These are phyloP conservation scores for Epithemia pelagica DNA, from an alignment of 108 stramenopile species.

Conservation along the genomic window DNA sequence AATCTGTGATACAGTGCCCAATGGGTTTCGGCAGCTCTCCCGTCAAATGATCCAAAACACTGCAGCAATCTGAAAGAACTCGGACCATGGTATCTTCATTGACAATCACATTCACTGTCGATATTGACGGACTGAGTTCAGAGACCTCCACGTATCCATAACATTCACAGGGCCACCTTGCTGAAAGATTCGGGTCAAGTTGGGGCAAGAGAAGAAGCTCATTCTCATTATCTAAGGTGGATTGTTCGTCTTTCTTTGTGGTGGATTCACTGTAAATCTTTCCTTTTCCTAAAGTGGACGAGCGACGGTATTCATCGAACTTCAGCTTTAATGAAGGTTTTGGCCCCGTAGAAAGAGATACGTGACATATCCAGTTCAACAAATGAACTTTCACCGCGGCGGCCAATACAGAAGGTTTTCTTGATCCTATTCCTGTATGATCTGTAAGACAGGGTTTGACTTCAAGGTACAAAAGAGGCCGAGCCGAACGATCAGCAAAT, in stretches of 20 bases:
- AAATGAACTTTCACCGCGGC: not conserved
- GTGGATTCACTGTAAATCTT: no score
- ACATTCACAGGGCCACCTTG: not conserved
- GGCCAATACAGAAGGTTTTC: not conserved
- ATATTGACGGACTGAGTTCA: not conserved
- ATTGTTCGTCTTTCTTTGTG: no score
- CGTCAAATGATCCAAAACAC: not conserved
- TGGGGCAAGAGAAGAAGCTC: not conserved
- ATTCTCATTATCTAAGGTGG: no score
- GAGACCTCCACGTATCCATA: not conserved
- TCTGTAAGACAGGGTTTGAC: not conserved
- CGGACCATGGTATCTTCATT: not conserved
- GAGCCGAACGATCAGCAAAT: not conserved
- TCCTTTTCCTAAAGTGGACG: no score
- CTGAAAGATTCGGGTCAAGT: not conserved
- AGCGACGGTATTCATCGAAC: no score
- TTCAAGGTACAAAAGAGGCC: not conserved
- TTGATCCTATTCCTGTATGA: not conserved
- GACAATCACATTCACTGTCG: not conserved
- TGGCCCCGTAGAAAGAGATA: no score
- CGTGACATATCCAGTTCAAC: not conserved
- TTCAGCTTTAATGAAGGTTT: no score
- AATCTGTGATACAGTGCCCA: not conserved
- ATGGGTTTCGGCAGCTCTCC: not conserved
- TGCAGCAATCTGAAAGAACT: not conserved